These are phyloP conservation scores for Phytophthora idaei DNA, from an alignment of 352 stramenopile species.

Conservation along the genomic window DNA sequence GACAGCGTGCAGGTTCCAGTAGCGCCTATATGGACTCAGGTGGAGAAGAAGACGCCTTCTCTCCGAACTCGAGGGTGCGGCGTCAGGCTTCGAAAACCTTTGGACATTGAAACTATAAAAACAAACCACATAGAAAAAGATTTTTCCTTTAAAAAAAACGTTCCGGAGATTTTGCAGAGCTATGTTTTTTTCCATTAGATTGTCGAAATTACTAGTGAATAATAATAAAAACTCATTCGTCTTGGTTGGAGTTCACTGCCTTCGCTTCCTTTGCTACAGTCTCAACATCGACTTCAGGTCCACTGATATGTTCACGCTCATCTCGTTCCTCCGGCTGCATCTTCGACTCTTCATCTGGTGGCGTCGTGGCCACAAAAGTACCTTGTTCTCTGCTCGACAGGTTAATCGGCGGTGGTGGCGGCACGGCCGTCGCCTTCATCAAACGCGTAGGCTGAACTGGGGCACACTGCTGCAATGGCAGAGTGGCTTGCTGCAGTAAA, in stretches of 20 bases:
- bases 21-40: conserved; percentile 36
- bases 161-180: no score
- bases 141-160: no score
- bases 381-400: conserved; percentile 6
- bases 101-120: conserved; percentile 10
- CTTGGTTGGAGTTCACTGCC: conserved; percentile 28
- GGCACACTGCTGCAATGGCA: conserved; percentile 44
- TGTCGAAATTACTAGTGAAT: conserved; percentile 26
- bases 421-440: conserved; percentile 21
- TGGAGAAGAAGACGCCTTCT: conserved; percentile 33
- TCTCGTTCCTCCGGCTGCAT: conserved; percentile 7
- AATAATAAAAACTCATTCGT: conserved; percentile 43
- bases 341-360: conserved; percentile 20
- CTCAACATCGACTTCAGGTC: conserved; percentile 28
- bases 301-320: conserved; percentile 23
- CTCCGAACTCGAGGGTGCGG: conserved; percentile 34
- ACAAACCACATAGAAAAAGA: not conserved
- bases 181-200: conserved; percentile 12
- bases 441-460: conserved; percentile 22
- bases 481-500: conserved; percentile 66
- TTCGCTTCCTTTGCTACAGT: conserved; percentile 24
- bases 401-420: conserved; percentile 16
- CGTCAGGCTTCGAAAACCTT: conserved; percentile 34
- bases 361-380: conserved; percentile 23
- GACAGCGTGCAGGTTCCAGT: conserved; percentile 32